Conservation (phyloP, 1,284 basidiomycete species). For the Neolentinus lepideus region DNA sequence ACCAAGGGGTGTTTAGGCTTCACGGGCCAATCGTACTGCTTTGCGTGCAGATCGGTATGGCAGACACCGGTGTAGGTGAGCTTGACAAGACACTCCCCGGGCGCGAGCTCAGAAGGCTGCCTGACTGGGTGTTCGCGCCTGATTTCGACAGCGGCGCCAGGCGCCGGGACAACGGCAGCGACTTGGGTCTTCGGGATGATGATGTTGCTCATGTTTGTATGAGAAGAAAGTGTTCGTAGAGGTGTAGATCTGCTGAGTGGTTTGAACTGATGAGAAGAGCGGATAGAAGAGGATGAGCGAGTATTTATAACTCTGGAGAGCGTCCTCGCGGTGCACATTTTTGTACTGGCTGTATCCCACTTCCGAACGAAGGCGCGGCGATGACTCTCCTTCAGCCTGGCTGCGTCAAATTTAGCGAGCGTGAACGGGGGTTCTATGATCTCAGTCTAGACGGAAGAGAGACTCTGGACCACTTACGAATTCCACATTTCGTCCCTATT, state of each 20-base stretch:
- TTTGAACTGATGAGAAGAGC: too few species aligned
- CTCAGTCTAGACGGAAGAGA: too few species aligned
- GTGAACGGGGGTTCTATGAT: too few species aligned
- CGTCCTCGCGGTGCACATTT: too few species aligned
- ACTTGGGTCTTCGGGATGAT: constrained; percentile 55
- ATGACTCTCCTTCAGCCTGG: too few species aligned
- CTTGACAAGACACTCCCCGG: constrained; percentile 79
- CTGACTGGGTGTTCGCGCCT: constrained; percentile 50
- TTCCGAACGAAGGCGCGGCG: too few species aligned
- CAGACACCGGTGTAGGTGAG: constrained; percentile 69
- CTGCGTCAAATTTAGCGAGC: too few species aligned
- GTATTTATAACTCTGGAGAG: neutral
- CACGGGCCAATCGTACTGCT: constrained; percentile 69
- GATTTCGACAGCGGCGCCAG: constrained; percentile 37
- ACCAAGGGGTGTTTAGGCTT: constrained; percentile 65
- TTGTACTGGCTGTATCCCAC: too few species aligned
- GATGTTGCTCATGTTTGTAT: neutral
- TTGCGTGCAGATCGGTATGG: constrained; percentile 78
- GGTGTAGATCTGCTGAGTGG: neutral
- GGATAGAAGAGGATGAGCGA: neutral
- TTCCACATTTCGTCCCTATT: too few species aligned
- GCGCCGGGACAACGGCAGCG: constrained; percentile 50
- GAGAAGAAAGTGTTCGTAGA: neutral
- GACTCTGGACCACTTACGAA: too few species aligned
- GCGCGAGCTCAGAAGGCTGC: constrained; percentile 57